Evolutionary conservation across 148 eudicot genomes (phyloP).

Genomic region (Rhododendron ovatum): DNA sequence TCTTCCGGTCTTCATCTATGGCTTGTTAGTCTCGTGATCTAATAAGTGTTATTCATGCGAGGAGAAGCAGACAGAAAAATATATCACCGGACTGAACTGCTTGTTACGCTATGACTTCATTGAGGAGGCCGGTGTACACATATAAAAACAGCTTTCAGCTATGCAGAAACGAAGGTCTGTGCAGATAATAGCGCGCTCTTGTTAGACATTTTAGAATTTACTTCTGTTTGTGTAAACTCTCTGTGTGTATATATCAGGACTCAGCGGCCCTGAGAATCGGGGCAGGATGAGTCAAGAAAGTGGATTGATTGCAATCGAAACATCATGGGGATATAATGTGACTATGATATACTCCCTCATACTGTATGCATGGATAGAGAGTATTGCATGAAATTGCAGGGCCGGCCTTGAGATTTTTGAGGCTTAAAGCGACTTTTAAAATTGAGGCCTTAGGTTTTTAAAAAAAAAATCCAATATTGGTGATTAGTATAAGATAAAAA

Average conservation of each 20-base stretch:
- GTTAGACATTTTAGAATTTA: neutral
- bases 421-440: no score
- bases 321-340: neutral
- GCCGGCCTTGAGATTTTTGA: no score
- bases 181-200: neutral
- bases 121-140: conserved; percentile 70
- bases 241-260: neutral
- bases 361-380: neutral
- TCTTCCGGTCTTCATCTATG: neutral
- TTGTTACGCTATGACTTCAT: conserved; percentile 78
- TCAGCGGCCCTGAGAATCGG: neutral
- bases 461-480: no score
- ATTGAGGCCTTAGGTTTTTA: no score
- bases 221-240: neutral
- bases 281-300: neutral
- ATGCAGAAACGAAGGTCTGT: conserved; percentile 86
- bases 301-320: neutral
- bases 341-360: neutral
- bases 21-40: conserved; percentile 7
- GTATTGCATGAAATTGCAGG: neutral
- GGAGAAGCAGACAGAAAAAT: conserved; percentile 79
- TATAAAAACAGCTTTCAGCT: conserved; percentile 66
- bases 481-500: no score
- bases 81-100: conserved; percentile 47
- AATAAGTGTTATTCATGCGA: conserved; percentile 17